Evolutionary conservation across 2,329 filamentous ascomycete species (phyloP).

Genomic region (Alternaria ventricosa): DNA sequence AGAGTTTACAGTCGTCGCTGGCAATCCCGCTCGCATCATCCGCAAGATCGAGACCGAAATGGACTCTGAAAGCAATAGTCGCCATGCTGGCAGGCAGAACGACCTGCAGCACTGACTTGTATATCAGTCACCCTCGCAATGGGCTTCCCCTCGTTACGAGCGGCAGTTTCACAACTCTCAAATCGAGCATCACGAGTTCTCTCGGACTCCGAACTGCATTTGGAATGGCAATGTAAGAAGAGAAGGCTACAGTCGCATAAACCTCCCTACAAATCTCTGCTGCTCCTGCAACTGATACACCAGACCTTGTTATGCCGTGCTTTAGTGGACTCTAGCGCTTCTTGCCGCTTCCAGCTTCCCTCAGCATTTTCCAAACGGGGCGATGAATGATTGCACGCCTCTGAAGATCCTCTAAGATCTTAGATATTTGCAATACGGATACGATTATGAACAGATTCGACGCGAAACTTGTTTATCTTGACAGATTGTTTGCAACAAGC

Average conservation of each 20-base stretch:
- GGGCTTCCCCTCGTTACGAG: neutral
- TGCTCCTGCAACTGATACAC: neutral
- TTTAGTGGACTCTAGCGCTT: neutral
- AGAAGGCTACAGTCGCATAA: neutral
- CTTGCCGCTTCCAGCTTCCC: neutral
- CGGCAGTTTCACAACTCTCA: neutral
- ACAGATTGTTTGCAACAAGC: neutral
- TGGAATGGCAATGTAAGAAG: neutral
- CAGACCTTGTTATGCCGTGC: neutral
- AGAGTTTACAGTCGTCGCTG: conserved; percentile 68
- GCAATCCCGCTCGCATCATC: conserved; percentile 73
- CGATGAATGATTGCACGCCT: neutral
- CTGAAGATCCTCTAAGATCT: neutral
- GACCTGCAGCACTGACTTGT: neutral
- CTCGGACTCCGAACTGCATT: neutral
- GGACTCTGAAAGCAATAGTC: conserved; percentile 32
- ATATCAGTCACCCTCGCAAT: neutral
- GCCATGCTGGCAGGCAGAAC: neutral
- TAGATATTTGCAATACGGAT: neutral
- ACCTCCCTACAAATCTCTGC: neutral
- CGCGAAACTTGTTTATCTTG: neutral
- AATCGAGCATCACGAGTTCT: neutral
- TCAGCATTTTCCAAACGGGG: neutral
- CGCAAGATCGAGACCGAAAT: conserved; percentile 45
- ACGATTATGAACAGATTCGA: neutral